Conservation (phyloP, 345 rosid species). For the Acer negundo region DNA sequence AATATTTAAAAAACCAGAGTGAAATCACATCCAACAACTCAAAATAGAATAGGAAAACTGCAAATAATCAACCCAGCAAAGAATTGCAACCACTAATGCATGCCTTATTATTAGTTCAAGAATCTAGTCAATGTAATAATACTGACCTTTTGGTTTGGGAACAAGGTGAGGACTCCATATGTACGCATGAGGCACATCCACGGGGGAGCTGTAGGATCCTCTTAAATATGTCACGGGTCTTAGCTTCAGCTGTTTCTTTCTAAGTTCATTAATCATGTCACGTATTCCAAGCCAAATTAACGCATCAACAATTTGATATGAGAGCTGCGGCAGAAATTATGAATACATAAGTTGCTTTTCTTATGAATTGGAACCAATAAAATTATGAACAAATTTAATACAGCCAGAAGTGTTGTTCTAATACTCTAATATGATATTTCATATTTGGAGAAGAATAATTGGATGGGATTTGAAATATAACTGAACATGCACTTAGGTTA, state of each 20-base stretch:
- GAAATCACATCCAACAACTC: background rate
- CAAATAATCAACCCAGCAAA: background rate
- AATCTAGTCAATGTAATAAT: background rate
- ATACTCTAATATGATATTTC: background rate
- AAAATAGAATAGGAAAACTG: background rate
- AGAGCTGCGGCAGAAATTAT: conserved; percentile 35
- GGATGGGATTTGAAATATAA: background rate
- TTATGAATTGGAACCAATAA: background rate
- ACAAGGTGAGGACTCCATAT: conserved; percentile 67
- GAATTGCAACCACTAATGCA: background rate
- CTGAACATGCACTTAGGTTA: background rate
- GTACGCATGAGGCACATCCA: conserved; percentile 46
- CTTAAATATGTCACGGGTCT: conserved; percentile 54
- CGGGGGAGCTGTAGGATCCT: conserved; percentile 43
- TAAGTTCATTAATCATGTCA: conserved; percentile 50
- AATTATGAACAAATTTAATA: background rate
- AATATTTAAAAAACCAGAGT: background rate
- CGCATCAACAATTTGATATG: conserved; percentile 58
- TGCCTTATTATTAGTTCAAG: background rate
- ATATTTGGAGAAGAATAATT: background rate
- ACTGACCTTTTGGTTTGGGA: conserved; percentile 56
- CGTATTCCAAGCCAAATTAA: conserved; percentile 59
- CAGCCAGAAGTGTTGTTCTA: background rate
- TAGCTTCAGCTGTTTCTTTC: conserved; percentile 49
- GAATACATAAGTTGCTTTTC: background rate